Percentiles rank a stretch among this genome's conserved stretches.
Evolutionary conservation across 2,329 filamentous ascomycete genomes (phyloP).

Genomic region (Aspergillus fijiensis): DNA sequence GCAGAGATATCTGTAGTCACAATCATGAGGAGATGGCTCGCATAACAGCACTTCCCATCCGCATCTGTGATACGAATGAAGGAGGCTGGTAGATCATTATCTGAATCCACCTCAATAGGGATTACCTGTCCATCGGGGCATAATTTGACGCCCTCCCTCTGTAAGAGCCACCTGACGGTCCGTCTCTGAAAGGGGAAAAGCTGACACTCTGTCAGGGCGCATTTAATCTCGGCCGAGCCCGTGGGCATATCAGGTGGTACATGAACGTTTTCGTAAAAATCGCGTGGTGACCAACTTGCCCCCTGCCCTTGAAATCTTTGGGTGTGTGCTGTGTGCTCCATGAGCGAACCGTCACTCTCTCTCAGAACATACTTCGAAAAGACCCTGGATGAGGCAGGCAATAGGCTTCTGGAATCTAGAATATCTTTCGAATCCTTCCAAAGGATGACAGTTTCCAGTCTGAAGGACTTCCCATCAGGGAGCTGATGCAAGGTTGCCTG

Average conservation of each 20-base stretch:
- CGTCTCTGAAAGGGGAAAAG: conserved; percentile 52
- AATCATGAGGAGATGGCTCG: conserved; percentile 44
- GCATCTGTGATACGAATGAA: conserved; percentile 40
- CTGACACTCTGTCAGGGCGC: conserved; percentile 35
- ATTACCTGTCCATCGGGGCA: conserved; percentile 32
- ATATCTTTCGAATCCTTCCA: conserved; percentile 38
- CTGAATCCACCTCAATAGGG: conserved; percentile 11
- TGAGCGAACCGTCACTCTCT: conserved; percentile 13
- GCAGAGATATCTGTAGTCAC: conserved; percentile 38
- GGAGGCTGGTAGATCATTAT: conserved; percentile 34
- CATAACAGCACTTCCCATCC: conserved; percentile 40
- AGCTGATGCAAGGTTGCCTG: conserved; percentile 29
- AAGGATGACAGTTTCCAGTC: conserved; percentile 32
- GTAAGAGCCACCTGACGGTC: conserved; percentile 48
- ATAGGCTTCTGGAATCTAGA: conserved; percentile 20
- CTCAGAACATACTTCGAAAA: conserved; percentile 34
- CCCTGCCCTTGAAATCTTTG: not conserved
- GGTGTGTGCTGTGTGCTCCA: not conserved
- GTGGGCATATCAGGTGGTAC: conserved; percentile 38
- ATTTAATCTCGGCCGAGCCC: conserved; percentile 37
- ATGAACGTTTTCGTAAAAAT: conserved; percentile 51
- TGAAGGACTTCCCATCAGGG: conserved; percentile 22
- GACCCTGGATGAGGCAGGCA: conserved; percentile 17
- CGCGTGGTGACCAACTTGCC: conserved; percentile 35
- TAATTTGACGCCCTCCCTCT: conserved; percentile 43